These are phyloP conservation scores for Protoeuglena noctilucae DNA, from an alignment of 139 green algal genomes.

Conservation along the genomic window DNA sequence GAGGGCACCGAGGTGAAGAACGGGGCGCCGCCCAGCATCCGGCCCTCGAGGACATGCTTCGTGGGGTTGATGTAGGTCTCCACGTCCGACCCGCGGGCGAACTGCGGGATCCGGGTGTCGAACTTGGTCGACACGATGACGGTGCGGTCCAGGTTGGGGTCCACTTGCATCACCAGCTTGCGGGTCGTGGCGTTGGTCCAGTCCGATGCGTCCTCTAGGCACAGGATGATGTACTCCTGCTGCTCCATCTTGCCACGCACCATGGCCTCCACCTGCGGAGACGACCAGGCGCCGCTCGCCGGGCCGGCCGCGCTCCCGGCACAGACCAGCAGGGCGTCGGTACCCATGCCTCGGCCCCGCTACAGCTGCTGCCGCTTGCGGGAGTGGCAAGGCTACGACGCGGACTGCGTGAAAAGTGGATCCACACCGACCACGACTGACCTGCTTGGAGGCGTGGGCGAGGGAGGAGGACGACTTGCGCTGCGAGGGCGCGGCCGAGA, in stretches of 20 bases:
- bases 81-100: conserved; percentile 61
- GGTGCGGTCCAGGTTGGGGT: conserved; percentile 70
- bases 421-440: too few relatives aligned
- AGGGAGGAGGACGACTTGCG: background rate
- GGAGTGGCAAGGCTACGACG: too few relatives aligned
- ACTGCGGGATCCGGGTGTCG: conserved; percentile 86
- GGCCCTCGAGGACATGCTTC: conserved; percentile 32
- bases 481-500: conserved; percentile 54
- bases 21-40: conserved; percentile 68
- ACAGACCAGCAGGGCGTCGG: too few relatives aligned
- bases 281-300: too few relatives aligned
- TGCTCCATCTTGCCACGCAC: conserved; percentile 78
- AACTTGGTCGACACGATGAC: conserved; percentile 93
- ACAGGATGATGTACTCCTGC: conserved; percentile 89
- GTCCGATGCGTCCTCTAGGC: conserved; percentile 83
- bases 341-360: too few relatives aligned
- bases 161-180: conserved; percentile 72
- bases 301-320: too few relatives aligned
- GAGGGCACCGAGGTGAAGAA: conserved; percentile 64
- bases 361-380: too few relatives aligned
- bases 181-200: conserved; percentile 88
- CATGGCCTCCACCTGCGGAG: conserved; percentile 67
- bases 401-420: too few relatives aligned
- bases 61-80: conserved; percentile 75
- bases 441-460: too few relatives aligned